phyloP scores from a whole-genome alignment of 148 eudicot species.

The Chenopodium formosanum region DNA sequence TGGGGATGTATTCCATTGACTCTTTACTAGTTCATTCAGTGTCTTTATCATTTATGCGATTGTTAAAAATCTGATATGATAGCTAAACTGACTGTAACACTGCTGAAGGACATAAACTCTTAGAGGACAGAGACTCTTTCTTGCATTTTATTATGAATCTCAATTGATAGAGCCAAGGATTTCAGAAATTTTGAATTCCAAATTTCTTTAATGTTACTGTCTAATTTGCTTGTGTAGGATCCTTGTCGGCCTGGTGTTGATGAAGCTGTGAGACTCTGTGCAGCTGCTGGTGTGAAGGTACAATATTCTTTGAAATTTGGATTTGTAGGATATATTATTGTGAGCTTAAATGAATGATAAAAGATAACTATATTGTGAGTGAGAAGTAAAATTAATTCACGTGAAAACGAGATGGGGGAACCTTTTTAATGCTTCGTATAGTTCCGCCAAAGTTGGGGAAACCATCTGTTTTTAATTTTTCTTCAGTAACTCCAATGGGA shows the following conservation, averaged over 20 bases:
- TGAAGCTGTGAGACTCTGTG: conserved; percentile 74
- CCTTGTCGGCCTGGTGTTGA: conserved; percentile 92
- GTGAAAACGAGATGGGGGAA: too few relatives aligned
- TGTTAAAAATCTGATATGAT: too few relatives aligned
- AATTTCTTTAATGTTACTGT: neutral
- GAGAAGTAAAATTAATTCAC: neutral
- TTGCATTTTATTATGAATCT: neutral
- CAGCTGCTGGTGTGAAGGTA: conserved; percentile 89
- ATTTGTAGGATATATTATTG: neutral
- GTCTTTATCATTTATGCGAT: too few relatives aligned
- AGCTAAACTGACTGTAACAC: too few relatives aligned
- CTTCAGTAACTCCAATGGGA: too few relatives aligned
- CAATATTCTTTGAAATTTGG: neutral
- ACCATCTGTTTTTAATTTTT: too few relatives aligned
- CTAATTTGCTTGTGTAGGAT: conserved; percentile 50
- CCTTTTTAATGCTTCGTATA: too few relatives aligned
- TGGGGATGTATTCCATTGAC: neutral
- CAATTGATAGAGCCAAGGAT: neutral
- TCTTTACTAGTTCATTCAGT: neutral
- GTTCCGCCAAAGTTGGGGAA: too few relatives aligned
- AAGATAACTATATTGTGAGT: neutral
- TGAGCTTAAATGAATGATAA: neutral
- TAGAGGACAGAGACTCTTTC: neutral
- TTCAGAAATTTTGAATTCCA: neutral
- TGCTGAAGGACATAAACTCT: too few relatives aligned